Evolutionary conservation across 2,329 filamentous ascomycete genomes (phyloP), one percentile per base, ranked within the genome.

Genomic region (Fusarium sarcochroum): DNA sequence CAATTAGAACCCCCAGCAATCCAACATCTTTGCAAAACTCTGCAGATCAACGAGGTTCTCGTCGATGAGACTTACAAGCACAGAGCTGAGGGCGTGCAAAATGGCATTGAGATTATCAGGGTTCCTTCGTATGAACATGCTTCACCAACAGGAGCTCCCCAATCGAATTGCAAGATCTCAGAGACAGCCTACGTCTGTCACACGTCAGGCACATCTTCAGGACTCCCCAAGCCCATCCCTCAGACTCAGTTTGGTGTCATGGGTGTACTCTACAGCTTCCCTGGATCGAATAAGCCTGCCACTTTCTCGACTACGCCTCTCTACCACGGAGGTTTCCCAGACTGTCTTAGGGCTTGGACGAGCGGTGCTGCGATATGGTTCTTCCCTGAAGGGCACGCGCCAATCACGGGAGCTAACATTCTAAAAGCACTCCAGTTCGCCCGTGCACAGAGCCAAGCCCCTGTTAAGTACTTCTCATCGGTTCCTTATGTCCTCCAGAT

Each of bases 221-320:
- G 89, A 0, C 74, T 88, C 2, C 89, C 89, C 1, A 91, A 91
- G 60, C 86, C 87, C 1, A 89, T 91, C 1, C 82, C 83, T 0
- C 88, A 91, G 60, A 69, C 53, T 84, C 4, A 89, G 4, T 91
- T 9, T 79, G 86, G 81, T 13, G 86, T 84, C 5, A 82, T 88
- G 5, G 85, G 84, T 3, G 85, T 86, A 0, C 79, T 90, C 1
- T 87, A 87, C 9, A 76, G 76, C 4, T 81, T 90, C 10, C 66
- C 71, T 0, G 66, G 76, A 6, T 74, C 76, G 1, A 41, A 71
- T 1, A 51, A 77, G 5, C 72, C 78, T 4, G 84, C 87, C 0
- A 89, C 87, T 0, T 91, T 91, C 68, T 89, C 88, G 0, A 90
- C 88, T 0, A 91, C 89, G 4, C 89, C 89, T 0, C 79, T 91